Evolutionary conservation across 768 basidiomycete genomes (phyloP).

Genomic region (Leccinum obscurum): DNA sequence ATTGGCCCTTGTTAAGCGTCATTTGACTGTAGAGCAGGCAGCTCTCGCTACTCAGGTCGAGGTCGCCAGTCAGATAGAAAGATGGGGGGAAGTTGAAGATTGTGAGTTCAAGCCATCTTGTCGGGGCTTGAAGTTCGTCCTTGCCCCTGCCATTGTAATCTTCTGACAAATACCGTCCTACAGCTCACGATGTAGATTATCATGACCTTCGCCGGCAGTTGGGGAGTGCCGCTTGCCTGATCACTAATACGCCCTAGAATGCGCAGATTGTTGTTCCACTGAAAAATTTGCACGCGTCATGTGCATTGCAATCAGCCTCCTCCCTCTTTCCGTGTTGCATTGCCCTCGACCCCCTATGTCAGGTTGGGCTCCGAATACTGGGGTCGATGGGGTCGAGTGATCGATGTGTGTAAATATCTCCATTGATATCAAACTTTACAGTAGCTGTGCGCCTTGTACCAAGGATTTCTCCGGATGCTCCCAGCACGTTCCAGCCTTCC

Average conservation of each 20-base stretch:
- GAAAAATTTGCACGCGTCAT: conserved; percentile 7
- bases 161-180: conserved; percentile 16
- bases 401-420: conserved; percentile 19
- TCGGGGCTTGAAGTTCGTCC: conserved; percentile 9
- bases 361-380: conserved; percentile 11
- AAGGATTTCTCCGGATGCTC: neutral
- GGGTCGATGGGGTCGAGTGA: conserved; percentile 12
- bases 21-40: conserved; percentile 80
- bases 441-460: conserved; percentile 8
- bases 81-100: conserved; percentile 99
- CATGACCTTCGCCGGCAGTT: conserved; percentile 88
- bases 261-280: conserved; percentile 6
- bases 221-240: conserved; percentile 72
- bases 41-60: conserved; percentile 86
- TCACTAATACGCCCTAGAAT: conserved; percentile 37
- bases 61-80: conserved; percentile 91
- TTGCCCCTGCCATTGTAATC: neutral
- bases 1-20: conserved; percentile 77
- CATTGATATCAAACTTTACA: conserved; percentile 20
- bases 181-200: conserved; percentile 98
- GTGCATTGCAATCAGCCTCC: conserved; percentile 3
- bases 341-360: conserved; percentile 11
- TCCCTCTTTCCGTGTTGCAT: conserved; percentile 4
- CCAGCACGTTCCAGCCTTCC: conserved; percentile 13
- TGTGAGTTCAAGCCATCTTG: conserved; percentile 55